These are phyloP conservation scores for Fraxinus baroniana DNA, from an alignment of 305 asterid genomes.

Conservation along the genomic window DNA sequence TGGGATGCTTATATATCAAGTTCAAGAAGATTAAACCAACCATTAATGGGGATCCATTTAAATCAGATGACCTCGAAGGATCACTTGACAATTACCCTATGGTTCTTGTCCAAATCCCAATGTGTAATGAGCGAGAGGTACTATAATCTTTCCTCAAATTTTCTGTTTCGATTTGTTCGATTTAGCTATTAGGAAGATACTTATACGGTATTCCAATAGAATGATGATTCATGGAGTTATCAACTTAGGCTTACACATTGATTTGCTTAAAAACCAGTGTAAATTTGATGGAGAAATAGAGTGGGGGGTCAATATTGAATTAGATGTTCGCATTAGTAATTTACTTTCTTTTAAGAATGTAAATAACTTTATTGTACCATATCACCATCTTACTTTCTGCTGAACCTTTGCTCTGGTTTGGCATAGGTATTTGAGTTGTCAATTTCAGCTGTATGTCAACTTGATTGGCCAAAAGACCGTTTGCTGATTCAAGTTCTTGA, in stretches of 20 bases:
- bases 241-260: not conserved
- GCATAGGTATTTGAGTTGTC: slow-evolving; percentile 63
- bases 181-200: not conserved
- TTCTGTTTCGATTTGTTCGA: not conserved
- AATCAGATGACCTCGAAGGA: slow-evolving; percentile 14
- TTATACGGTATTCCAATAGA: not conserved
- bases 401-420: not conserved
- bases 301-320: not conserved
- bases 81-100: slow-evolving; percentile 29
- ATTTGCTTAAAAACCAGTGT: not conserved
- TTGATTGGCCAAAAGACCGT: slow-evolving; percentile 69
- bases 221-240: not conserved
- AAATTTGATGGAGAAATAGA: not conserved
- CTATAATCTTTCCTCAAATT: not conserved
- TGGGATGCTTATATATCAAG: slow-evolving; percentile 61
- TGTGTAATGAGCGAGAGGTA: slow-evolving; percentile 56
- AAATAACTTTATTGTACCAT: not conserved
- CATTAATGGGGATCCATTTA: slow-evolving; percentile 27
- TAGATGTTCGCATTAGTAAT: not conserved
- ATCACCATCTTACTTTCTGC: not conserved
- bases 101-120: slow-evolving; percentile 57
- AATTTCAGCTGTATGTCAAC: slow-evolving; percentile 60
- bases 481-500: slow-evolving; percentile 64
- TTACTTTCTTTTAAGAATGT: not conserved
- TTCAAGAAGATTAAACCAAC: slow-evolving; percentile 54